Base-by-base conservation (phyloP, 768 basidiomycete species). In the Leucosporidium yakuticum region DNA sequence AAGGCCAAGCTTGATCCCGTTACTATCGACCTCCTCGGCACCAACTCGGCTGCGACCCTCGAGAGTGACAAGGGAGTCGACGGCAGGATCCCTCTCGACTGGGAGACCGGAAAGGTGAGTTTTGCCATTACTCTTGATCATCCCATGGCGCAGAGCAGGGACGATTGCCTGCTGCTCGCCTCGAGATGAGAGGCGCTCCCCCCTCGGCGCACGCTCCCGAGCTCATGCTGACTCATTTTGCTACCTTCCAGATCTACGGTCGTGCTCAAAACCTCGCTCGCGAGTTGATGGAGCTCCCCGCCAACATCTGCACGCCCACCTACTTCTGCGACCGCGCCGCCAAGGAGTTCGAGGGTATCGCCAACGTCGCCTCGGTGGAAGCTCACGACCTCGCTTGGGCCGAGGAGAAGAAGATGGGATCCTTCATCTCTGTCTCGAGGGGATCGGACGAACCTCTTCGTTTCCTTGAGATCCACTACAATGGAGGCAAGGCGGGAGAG, bases 401-500 rank as follows among this genome's bases (percentile, higher is more conserved):
- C 32, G 83, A 84, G 55, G 82, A 87, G 79, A 89, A 89, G 80
- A 86, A 86, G 65, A 94, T 93, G 91, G 88, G 85, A 70, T 86
- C 88, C 11, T 91, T 94, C 84, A 85, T 94, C 34, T 91, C 90
- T 0, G 91, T 94, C 21, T 86, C 89, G 20, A 85, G 86, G 64
- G 91, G 91, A 14, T 87, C 88, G 15, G 81, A 85, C 11, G 88
- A 93, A 77, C 91, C 91, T 7, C 86, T 90, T 50, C 90, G 90
- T 78, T 85, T 94, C 79, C 80, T 94, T 63, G 91, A 94, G 79
- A 86, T 94, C 64, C 87, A 88, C 78, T 94, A 94, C 83, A 86
- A 87, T 39, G 90, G 90, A n/a, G 87, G 84, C 2, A 76, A 83
- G 4, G 79, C 82, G 64, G 80, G 82, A 69, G 79, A 83, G 60